A percentile compares a stretch with the other conserved stretches of the same genome.
Conservation (phyloP, 495 filamentous ascomycete species). For the Cercophora newfieldiana region DNA sequence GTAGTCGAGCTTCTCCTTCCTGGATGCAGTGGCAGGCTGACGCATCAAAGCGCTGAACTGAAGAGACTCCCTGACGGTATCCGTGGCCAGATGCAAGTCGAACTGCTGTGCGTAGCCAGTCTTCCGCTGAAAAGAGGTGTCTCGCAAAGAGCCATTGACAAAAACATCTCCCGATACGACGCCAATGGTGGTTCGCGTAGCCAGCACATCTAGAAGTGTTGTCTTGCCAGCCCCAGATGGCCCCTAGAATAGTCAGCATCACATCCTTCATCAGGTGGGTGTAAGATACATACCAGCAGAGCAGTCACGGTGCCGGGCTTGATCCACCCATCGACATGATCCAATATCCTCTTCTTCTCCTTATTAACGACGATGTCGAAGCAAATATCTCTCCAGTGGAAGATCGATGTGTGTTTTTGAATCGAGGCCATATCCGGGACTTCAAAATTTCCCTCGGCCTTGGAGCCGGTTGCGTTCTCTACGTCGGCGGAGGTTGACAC, state of each 20-base stretch:
- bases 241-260: slow-evolving; percentile 46
- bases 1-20: slow-evolving; percentile 71
- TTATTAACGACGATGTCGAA: slow-evolving; percentile 75
- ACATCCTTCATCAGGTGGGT: slow-evolving; percentile 49
- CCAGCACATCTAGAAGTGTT: slow-evolving; percentile 60
- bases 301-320: slow-evolving; percentile 76
- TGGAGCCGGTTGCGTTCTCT: slow-evolving; percentile 19
- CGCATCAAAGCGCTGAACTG: slow-evolving; percentile 74
- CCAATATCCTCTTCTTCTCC: slow-evolving; percentile 59
- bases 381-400: slow-evolving; percentile 72
- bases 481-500: slow-evolving; percentile 41
- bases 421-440: neutral
- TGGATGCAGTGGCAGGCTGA: slow-evolving; percentile 62
- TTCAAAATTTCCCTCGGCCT: neutral
- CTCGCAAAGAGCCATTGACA: slow-evolving; percentile 67
- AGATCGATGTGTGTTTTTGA: slow-evolving; percentile 31
- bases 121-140: slow-evolving; percentile 66
- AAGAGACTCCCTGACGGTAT: slow-evolving; percentile 81
- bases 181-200: slow-evolving; percentile 68
- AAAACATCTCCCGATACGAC: slow-evolving; percentile 70
- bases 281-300: slow-evolving; percentile 57
- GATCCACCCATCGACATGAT: slow-evolving; percentile 74
- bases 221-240: slow-evolving; percentile 78
- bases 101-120: slow-evolving; percentile 83
- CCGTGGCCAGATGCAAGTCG: slow-evolving; percentile 74